These are phyloP conservation scores for Cyberlindnera misumaiensis DNA, from an alignment of 805 yeast species.

Conservation along the genomic window DNA sequence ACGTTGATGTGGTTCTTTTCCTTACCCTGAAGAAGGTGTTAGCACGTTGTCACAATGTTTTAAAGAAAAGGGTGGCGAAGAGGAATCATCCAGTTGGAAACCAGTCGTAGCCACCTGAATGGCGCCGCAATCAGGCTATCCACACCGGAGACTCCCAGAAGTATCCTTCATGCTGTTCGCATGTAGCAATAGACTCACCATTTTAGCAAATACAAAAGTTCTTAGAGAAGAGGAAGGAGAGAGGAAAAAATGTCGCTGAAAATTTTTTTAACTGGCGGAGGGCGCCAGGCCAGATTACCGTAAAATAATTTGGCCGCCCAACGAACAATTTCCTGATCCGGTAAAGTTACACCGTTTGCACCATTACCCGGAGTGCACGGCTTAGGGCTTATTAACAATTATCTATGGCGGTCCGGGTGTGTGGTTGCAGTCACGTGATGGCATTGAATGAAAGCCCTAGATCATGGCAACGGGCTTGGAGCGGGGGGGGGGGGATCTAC, in stretches of 20 bases:
- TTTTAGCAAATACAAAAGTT: constrained; percentile 5
- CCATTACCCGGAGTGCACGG: neutral
- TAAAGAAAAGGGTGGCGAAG: too few relatives aligned
- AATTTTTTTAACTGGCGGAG: constrained; percentile 7
- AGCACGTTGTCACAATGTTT: too few relatives aligned
- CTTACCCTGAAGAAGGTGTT: constrained; percentile 53
- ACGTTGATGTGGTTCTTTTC: constrained; percentile 98
- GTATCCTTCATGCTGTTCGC: neutral
- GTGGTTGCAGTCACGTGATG: neutral
- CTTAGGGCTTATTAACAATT: neutral
- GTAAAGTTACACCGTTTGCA: neutral
- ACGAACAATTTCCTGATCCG: neutral
- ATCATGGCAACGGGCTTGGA: neutral
- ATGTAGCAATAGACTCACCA: constrained; percentile 23
- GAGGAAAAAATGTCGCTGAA: constrained; percentile 5
- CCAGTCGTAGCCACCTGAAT: too few relatives aligned
- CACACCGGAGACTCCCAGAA: too few relatives aligned
- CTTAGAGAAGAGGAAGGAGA: neutral
- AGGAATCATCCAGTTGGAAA: too few relatives aligned
- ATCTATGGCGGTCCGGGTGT: neutral
- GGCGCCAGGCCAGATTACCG: neutral
- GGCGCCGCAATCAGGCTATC: too few relatives aligned
- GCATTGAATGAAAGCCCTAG: neutral
- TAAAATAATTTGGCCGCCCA: neutral
- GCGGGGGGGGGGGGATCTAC: neutral